These are phyloP conservation scores for Diutina pseudorugosa DNA, from an alignment of 1,139 yeast species.

Conservation along the genomic window DNA sequence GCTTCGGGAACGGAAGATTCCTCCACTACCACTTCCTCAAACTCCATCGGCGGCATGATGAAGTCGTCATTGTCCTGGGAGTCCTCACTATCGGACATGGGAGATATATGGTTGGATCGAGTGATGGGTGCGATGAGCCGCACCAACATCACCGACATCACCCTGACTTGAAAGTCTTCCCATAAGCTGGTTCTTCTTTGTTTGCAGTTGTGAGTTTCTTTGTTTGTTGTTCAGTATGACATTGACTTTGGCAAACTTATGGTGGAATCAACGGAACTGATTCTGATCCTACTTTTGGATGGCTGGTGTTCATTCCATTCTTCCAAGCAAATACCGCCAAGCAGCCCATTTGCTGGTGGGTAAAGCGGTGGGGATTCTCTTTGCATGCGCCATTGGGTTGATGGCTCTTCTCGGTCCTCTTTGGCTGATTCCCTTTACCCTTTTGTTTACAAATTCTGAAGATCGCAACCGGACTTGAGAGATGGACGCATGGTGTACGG, in stretches of 20 bases:
- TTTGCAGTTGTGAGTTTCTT: too few species aligned
- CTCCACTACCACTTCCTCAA: not conserved
- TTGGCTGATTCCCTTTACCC: constrained; percentile 44
- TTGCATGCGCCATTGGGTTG: constrained; percentile 61
- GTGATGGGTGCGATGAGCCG: not conserved
- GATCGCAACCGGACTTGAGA: constrained; percentile 11
- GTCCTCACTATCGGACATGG: not conserved
- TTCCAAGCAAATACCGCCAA: not conserved
- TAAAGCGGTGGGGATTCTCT: constrained; percentile 74
- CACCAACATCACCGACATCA: not conserved
- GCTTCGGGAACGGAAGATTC: not conserved
- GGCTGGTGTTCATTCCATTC: constrained; percentile 15
- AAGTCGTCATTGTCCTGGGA: not conserved
- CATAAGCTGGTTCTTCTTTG: too few species aligned
- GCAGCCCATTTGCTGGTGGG: constrained; percentile 25
- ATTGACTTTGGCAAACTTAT: too few species aligned
- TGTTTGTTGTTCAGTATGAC: too few species aligned
- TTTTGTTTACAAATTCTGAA: constrained; percentile 49
- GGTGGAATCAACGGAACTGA: too few species aligned
- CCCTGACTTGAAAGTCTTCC: too few species aligned
- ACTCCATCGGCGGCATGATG: not conserved
- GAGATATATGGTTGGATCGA: not conserved
- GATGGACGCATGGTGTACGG: too few species aligned
- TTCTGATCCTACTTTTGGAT: constrained; percentile 23
- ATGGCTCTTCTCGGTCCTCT: constrained; percentile 53